Base-by-base conservation (phyloP, 306 rosid species). In the Morella rubra region DNA sequence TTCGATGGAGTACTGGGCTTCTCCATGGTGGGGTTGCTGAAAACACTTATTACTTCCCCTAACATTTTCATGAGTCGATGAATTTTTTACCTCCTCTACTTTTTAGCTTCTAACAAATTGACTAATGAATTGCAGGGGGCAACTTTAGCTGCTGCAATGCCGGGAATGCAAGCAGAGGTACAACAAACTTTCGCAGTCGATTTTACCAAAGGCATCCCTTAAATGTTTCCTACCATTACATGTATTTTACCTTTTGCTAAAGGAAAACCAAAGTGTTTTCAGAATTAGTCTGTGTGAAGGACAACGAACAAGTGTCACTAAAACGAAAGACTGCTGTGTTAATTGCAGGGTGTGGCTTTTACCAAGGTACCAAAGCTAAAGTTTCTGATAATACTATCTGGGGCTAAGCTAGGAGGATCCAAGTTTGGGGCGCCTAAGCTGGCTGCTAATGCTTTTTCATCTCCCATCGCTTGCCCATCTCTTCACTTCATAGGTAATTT, bases 1-100 rank as follows among this genome's bases (percentile, higher is more conserved):
- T 88, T 88, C 59, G 90, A 88, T 80, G 92, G 92, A 59, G 9
- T 88, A 2, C 70, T 88, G 3, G 92, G 90, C 22, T 80, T 84
- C 69, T 88, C 90, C 54, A 87, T 83, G 87, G 87, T 83, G 58
- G 0, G 74, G 4, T 69, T 41, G 6, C 2, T 32, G 12, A 4
- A 8, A 69, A 19, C 27, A 3, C 14, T n/a, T 3, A 22, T 6
- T 10, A 8, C 22, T 58, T 12, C 9, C 6, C 22, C 7, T n/a
- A 22, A 14, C 19, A 20, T 7, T 20, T 56, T 22, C 27, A 15
- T 20, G 64, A 22, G 20, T 19, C 11, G 14, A 19, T n/a, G 0
- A 16, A 5, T 20, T 20, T 19, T 20, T 58, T 2, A 5, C 22
- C 19, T 8, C 5, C 77, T 55, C 10, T 50, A 27, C 16, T 49